Evolutionary conservation across 75 land plant genomes (phyloP).

Genomic region (Cunninghamia lanceolata): DNA sequence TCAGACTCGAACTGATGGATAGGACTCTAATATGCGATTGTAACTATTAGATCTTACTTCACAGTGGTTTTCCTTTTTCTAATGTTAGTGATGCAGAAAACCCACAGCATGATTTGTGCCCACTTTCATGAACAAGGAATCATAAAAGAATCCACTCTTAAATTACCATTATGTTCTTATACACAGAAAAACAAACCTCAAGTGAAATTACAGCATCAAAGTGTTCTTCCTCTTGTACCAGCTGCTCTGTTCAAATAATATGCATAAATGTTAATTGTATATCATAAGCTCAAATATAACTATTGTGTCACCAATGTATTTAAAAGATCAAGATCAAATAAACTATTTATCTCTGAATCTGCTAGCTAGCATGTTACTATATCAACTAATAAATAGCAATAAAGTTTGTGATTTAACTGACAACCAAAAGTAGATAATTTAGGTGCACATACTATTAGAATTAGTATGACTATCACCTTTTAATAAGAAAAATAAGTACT

Average conservation of each 20-base stretch:
- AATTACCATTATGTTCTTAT: not conserved
- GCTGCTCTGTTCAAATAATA: conserved; percentile 57
- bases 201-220: conserved; percentile 90
- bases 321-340: not conserved
- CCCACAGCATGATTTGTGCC: not conserved
- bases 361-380: not conserved
- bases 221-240: conserved; percentile 62
- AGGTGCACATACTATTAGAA: not conserved
- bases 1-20: not conserved
- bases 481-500: not conserved
- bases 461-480: not conserved
- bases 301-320: not conserved
- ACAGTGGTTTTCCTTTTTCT: not conserved
- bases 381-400: not conserved
- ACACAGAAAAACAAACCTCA: conserved; percentile 49
- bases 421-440: not conserved
- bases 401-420: not conserved
- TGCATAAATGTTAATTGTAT: not conserved
- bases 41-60: not conserved
- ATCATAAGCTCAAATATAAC: not conserved
- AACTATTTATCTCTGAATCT: not conserved
- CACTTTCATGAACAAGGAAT: not conserved
- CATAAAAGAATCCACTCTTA: not conserved
- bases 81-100: not conserved
- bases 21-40: not conserved